These are phyloP conservation scores for Suillus brevipes DNA, from an alignment of 768 basidiomycete genomes.

Conservation along the genomic window DNA sequence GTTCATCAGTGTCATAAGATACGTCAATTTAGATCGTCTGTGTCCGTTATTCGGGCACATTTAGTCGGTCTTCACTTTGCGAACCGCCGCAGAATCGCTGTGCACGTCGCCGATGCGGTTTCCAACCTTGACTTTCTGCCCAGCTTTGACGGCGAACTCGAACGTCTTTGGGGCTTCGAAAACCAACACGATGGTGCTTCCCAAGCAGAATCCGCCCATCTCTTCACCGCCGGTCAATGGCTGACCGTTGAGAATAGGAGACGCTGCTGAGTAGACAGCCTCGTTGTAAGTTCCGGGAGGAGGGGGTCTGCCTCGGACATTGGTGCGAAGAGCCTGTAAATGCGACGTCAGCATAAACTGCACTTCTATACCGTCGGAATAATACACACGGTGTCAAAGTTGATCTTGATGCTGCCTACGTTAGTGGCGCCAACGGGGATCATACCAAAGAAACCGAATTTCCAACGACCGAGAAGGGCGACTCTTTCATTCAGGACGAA, in stretches of 20 bases:
- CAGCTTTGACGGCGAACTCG: constrained; percentile 71
- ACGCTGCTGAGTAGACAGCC: constrained; percentile 87
- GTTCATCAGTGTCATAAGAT: constrained; percentile 13
- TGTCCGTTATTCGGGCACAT: not conserved
- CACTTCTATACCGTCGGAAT: not conserved
- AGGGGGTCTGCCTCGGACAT: constrained; percentile 69
- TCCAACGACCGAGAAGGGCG: constrained; percentile 92
- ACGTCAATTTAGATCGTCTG: not conserved
- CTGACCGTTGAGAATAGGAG: constrained; percentile 81
- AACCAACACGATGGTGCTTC: constrained; percentile 94
- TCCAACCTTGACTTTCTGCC: constrained; percentile 87
- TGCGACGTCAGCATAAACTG: constrained; percentile 6
- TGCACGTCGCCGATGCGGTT: constrained; percentile 67
- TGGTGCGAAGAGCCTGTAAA: constrained; percentile 81
- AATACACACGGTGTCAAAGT: constrained; percentile 80
- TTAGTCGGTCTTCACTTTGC: constrained; percentile 37
- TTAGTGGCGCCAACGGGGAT: constrained; percentile 98
- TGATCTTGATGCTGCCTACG: constrained; percentile 93
- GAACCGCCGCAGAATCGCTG: constrained; percentile 22
- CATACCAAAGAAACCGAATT: constrained; percentile 95
- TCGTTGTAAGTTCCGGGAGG: constrained; percentile 89
- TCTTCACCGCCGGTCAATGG: constrained; percentile 87
- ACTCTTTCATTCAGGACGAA: constrained; percentile 99
- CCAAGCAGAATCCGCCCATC: constrained; percentile 96
- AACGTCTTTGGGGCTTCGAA: constrained; percentile 92